Conservation (phyloP, 495 filamentous ascomycete species). For the Aspergillus steynii region DNA sequence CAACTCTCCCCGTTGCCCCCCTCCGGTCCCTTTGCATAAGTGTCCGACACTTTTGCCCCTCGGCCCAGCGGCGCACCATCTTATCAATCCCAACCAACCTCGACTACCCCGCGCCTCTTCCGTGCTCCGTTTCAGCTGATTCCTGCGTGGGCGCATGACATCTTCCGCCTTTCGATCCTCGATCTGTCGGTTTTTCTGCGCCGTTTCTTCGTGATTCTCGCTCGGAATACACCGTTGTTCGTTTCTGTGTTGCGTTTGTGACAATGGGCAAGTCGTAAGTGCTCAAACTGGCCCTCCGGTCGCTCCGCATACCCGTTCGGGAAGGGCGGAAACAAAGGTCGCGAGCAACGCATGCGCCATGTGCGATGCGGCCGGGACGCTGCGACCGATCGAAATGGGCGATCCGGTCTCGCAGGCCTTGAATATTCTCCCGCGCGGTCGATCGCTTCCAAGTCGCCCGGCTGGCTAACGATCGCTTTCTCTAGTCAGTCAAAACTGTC, state of each 20-base stretch:
- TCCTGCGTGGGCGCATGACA: constrained; percentile 25
- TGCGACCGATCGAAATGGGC: neutral
- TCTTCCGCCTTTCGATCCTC: neutral
- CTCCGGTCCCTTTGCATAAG: no score
- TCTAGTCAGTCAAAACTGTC: constrained; percentile 90
- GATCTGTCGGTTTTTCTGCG: neutral
- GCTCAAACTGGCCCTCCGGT: constrained; percentile 9
- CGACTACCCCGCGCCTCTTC: constrained; percentile 26
- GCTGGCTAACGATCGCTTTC: neutral
- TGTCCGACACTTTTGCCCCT: neutral
- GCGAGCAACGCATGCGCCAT: neutral
- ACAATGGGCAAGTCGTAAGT: constrained; percentile 52
- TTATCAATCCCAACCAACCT: constrained; percentile 21
- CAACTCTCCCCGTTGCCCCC: no score
- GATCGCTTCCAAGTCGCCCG: neutral
- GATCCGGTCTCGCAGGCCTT: neutral
- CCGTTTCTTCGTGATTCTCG: neutral
- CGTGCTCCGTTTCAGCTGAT: constrained; percentile 24
- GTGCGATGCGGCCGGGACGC: no score
- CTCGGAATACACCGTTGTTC: neutral
- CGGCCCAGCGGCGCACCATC: constrained; percentile 16
- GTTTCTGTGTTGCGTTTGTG: constrained; percentile 12
- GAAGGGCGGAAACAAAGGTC: neutral
- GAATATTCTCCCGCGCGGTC: neutral
- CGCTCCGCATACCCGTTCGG: constrained; percentile 7